phyloP scores from a whole-genome alignment of 169 alveolate genomes.

The Plasmodium gonderi region DNA sequence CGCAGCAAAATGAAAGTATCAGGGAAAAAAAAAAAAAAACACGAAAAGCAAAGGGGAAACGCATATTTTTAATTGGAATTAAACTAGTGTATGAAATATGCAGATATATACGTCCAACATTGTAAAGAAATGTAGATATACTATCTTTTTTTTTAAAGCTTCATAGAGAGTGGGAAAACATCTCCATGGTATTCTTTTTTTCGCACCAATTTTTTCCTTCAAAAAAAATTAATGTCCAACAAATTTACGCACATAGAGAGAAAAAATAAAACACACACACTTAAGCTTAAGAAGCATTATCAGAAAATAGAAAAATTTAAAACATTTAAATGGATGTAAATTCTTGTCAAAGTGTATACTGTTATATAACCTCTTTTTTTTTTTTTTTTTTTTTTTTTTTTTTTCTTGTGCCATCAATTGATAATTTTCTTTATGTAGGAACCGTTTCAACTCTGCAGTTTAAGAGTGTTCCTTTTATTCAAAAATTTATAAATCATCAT shows the following conservation, averaged over 20 bases:
- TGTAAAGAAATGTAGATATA: background rate
- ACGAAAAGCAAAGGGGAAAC: too few species aligned
- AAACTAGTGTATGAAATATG: background rate
- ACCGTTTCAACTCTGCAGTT: background rate
- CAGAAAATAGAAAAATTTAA: background rate
- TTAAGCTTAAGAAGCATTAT: background rate
- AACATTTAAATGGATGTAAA: background rate
- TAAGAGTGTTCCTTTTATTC: background rate
- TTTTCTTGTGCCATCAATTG: background rate
- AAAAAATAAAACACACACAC: background rate
- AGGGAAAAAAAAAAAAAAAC: too few species aligned
- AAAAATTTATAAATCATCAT: background rate
- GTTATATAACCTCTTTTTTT: background rate
- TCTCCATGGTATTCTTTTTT: background rate
- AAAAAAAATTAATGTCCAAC: background rate
- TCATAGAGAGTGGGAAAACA: background rate
- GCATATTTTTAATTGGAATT: background rate
- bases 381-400: background rate
- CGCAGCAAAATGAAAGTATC: background rate
- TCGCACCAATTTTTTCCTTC: background rate
- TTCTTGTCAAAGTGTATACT: background rate
- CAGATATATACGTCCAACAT: background rate
- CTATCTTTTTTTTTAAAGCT: background rate
- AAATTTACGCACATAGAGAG: background rate
- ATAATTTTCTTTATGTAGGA: background rate